Conservation (phyloP, 2,329 filamentous ascomycete genomes). For the Canariomyces notabilis region DNA sequence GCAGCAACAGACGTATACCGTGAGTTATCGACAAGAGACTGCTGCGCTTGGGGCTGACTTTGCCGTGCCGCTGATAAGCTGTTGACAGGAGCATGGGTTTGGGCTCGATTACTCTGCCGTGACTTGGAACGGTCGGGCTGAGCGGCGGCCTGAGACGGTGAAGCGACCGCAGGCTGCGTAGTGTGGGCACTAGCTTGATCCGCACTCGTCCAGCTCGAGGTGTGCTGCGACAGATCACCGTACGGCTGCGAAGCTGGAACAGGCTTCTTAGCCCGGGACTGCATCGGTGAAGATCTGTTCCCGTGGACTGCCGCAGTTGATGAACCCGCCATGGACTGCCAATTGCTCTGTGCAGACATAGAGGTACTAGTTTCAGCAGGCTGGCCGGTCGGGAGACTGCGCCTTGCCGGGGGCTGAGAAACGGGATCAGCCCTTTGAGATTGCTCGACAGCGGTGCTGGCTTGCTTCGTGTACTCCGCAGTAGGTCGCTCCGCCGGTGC, state of each 20-base stretch:
- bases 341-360: conserved; percentile 6
- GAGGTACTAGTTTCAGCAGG: conserved; percentile 7
- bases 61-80: conserved; percentile 10
- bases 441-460: conserved; percentile 5
- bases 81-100: conserved; percentile 29
- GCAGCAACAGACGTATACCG: conserved; percentile 16
- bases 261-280: conserved; percentile 15
- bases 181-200: conserved; percentile 23
- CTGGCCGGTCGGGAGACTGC: conserved; percentile 14
- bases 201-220: conserved; percentile 19
- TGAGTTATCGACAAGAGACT: conserved; percentile 10
- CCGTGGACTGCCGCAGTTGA: conserved; percentile 1
- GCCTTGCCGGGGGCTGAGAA: conserved; percentile 9
- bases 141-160: conserved; percentile 29
- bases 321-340: conserved; percentile 14
- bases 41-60: conserved; percentile 11
- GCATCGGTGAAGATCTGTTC: conserved; percentile 15
- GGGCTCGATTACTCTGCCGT: conserved; percentile 32
- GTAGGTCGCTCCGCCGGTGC: conserved; percentile 3
- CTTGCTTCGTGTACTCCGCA: conserved; percentile 15
- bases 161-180: conserved; percentile 17
- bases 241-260: conserved; percentile 13
- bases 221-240: conserved; percentile 19
- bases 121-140: conserved; percentile 32
- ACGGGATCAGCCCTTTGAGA: conserved; percentile 1